Conservation (phyloP, 139 green algal species). For the Tetraselmis chui region DNA sequence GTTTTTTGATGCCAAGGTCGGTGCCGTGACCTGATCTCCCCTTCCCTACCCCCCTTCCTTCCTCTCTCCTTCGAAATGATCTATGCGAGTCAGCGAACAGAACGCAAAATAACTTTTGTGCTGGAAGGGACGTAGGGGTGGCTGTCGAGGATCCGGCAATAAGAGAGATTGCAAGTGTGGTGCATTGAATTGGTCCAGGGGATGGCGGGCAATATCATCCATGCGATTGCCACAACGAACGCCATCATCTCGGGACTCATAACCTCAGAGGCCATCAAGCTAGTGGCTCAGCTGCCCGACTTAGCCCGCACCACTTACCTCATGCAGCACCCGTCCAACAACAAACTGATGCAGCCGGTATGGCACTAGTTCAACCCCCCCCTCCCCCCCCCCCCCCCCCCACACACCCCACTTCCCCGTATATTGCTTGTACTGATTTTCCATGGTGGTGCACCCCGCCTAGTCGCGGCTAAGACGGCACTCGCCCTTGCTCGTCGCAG, state of each 20-base stretch:
- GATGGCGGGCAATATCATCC: constrained; percentile 98
- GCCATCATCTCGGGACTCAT: constrained; percentile 90
- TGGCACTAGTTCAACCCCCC: neutral
- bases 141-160: too few species aligned
- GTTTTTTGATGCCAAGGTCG: constrained; percentile 81
- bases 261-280: constrained; percentile 83
- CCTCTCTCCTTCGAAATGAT: too few species aligned
- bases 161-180: too few species aligned
- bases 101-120: too few species aligned
- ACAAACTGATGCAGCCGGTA: constrained; percentile 24
- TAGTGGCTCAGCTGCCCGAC: constrained; percentile 46
- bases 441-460: neutral
- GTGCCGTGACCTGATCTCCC: too few species aligned
- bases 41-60: neutral
- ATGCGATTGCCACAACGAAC: constrained; percentile 99
- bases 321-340: constrained; percentile 25
- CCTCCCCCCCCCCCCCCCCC: neutral
- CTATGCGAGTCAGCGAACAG: too few species aligned
- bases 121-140: too few species aligned
- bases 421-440: neutral
- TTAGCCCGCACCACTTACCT: constrained; percentile 39
- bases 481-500: neutral
- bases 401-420: constrained; percentile 8
- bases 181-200: too few species aligned
- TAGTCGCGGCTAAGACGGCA: neutral